These are phyloP conservation scores for Theobroma grandiflorum DNA, from an alignment of 441 rosid species.

Conservation along the genomic window DNA sequence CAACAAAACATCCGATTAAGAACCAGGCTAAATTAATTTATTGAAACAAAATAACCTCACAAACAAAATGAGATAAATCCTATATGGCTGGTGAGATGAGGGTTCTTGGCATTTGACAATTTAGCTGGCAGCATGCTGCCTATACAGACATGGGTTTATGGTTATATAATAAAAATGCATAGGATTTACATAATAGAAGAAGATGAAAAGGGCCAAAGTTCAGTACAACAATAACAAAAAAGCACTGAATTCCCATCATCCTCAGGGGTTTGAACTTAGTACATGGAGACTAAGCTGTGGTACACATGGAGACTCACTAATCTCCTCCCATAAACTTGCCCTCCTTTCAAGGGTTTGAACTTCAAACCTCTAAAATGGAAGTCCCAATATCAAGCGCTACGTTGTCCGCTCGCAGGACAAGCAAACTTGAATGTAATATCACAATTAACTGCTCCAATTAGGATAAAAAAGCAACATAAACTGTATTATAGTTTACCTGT, in stretches of 20 bases:
- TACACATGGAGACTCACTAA: background rate
- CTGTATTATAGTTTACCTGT: constrained; percentile 54
- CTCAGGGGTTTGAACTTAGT: too few species aligned
- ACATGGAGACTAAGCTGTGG: background rate
- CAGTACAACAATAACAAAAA: background rate
- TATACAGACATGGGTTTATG: background rate
- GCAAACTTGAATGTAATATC: constrained; percentile 19
- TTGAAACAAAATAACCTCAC: constrained; percentile 9
- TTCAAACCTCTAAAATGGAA: background rate
- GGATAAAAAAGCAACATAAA: constrained; percentile 6
- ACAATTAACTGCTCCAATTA: constrained; percentile 2
- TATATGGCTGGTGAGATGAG: background rate
- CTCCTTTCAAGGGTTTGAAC: background rate
- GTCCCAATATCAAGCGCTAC: background rate
- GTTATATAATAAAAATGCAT: background rate
- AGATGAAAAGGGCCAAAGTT: background rate
- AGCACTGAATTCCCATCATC: background rate
- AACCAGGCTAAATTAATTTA: background rate
- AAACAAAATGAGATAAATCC: background rate
- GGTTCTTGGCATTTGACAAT: background rate
- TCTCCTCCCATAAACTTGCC: background rate
- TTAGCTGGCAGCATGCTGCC: constrained; percentile 3
- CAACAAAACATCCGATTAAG: constrained; percentile 21
- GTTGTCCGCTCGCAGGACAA: background rate
- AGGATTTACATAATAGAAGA: constrained; percentile 7